Evolutionary conservation across 352 stramenopile genomes (phyloP).

Genomic region (Globisporangium apiculatum): DNA sequence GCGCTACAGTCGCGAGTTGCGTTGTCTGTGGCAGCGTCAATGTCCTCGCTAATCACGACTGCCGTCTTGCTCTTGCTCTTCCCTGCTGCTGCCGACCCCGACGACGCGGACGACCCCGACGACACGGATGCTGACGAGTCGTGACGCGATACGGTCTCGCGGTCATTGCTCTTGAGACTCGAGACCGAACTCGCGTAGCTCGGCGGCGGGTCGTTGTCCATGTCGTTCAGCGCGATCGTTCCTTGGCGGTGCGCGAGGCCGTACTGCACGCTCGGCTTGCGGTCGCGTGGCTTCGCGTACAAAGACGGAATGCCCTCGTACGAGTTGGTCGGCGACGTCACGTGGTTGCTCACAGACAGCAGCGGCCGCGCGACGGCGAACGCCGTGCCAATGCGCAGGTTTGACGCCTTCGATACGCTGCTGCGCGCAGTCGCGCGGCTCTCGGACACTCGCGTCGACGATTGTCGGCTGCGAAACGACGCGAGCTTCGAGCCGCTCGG

Average conservation of each 20-base stretch:
- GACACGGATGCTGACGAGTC: slow-evolving; percentile 1
- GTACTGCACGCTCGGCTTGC: neutral
- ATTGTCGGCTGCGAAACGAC: neutral
- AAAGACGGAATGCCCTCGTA: slow-evolving; percentile 12
- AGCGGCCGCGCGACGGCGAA: slow-evolving; percentile 1
- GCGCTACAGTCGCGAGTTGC: neutral
- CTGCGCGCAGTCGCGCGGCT: neutral
- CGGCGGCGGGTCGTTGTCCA: slow-evolving; percentile 4
- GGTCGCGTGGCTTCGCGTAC: slow-evolving; percentile 10
- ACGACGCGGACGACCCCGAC: neutral
- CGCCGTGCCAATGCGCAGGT: neutral
- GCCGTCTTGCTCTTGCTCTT: neutral
- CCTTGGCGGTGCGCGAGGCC: slow-evolving; percentile 1
- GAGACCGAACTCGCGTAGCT: slow-evolving; percentile 9
- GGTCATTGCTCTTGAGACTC: neutral
- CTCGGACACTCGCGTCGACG: neutral
- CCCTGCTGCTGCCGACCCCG: neutral
- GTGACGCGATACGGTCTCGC: neutral
- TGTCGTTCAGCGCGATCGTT: slow-evolving; percentile 7
- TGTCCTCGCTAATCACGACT: neutral
- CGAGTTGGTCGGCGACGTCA: slow-evolving; percentile 15
- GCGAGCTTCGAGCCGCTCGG: neutral
- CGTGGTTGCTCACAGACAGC: slow-evolving; percentile 2
- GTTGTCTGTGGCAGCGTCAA: neutral
- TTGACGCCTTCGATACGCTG: neutral